Base-by-base conservation (phyloP, 352 stramenopile genomes). In the Globisporangium paddicum region DNA sequence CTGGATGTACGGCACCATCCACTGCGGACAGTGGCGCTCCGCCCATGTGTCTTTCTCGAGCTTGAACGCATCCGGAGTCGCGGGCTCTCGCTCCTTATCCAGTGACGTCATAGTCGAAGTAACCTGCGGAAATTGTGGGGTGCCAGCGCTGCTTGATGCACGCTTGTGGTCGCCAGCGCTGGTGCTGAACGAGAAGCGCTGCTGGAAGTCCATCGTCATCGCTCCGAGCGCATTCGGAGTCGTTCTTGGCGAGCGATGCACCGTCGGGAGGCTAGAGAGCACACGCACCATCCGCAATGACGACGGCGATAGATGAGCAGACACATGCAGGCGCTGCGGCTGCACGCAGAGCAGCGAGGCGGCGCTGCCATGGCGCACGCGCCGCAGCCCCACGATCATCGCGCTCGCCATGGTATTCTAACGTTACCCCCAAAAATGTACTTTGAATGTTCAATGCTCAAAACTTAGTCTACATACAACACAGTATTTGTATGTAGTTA, bases 41-140 rank as follows among this genome's bases (percentile, higher is more conserved):
- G 84, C 86, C 86, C 86, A 96, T 62, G 86, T 96, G 45, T 93
- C 66, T 56, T 96, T 93, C 66, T 96, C 82, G 55, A 89, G 72
- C 26, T 71, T 67, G 64, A 91, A 95, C 30, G 57, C 48, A 37
- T 79, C 77, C 5, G 46, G 13, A 32, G 7, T 26, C 7, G 21
- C 16, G 32, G 16, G 10, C 30, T 25, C 6, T 58, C 46, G 28
- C 25, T 57, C 18, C 45, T 50, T 51, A 10, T 68, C 32, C 2
- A 41, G 48, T 16, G 38, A 41, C 26, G 25, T 5, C 18, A 63
- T 14, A 21, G 62, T 56, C 8, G 51, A n/a, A 35, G 58, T 49
- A 1, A 37, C 37, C 14, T 37, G 28, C 58, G 32, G 44, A 13
- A 30, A 21, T 8, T 52, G 13, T 23, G 45, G 45, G 7, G 35